Conservation (phyloP, 2,329 filamentous ascomycete species). For the Erysiphe pulchra region DNA sequence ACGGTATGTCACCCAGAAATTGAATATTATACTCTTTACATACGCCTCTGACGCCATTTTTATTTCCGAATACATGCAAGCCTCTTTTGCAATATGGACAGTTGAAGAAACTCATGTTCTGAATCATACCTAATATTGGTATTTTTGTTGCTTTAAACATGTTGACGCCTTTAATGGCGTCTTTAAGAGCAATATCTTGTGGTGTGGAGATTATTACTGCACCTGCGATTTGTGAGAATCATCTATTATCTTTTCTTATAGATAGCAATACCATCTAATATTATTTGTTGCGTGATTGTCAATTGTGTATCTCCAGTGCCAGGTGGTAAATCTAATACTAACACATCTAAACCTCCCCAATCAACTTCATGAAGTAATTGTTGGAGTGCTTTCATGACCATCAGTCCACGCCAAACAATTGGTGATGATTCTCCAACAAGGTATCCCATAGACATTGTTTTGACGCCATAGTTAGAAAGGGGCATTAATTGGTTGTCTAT, state of each 20-base stretch:
- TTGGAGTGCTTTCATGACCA: slow-evolving; percentile 94
- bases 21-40: slow-evolving; percentile 49
- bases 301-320: slow-evolving; percentile 91
- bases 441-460: slow-evolving; percentile 98
- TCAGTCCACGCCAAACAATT: slow-evolving; percentile 83
- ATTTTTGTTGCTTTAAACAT: slow-evolving; percentile 66
- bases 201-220: slow-evolving; percentile 79
- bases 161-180: slow-evolving; percentile 73
- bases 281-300: slow-evolving; percentile 84
- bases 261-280: slow-evolving; percentile 42
- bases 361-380: slow-evolving; percentile 88
- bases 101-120: slow-evolving; percentile 72
- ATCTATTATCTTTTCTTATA: not conserved
- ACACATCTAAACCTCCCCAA: slow-evolving; percentile 69
- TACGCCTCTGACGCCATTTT: slow-evolving; percentile 36
- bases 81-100: slow-evolving; percentile 55
- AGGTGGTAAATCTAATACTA: slow-evolving; percentile 77
- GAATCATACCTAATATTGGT: slow-evolving; percentile 62
- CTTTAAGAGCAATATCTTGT: slow-evolving; percentile 75
- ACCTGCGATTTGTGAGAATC: slow-evolving; percentile 18
- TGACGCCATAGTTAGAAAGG: slow-evolving; percentile 79
- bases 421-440: slow-evolving; percentile 56
- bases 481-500: slow-evolving; percentile 60
- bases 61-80: slow-evolving; percentile 49
- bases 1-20: slow-evolving; percentile 70